Conservation (phyloP, 2,329 filamentous ascomycete species). For the Aquanectria penicillioides region DNA sequence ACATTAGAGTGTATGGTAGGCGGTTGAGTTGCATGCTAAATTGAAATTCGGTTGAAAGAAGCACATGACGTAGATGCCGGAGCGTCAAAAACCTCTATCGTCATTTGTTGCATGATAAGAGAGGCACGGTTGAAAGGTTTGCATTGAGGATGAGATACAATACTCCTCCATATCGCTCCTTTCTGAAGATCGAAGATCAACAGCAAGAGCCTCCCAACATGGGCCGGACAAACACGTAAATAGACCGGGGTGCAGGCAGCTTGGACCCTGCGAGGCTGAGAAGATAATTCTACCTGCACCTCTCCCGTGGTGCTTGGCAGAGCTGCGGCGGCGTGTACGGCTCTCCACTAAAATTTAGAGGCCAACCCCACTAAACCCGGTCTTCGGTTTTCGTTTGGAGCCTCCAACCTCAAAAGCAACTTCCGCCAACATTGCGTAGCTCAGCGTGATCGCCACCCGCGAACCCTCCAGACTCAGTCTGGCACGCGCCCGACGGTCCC, state of each 20-base stretch:
- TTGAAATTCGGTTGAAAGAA: too few species aligned
- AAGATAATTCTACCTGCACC: conserved; percentile 4
- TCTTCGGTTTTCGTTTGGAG: conserved; percentile 15
- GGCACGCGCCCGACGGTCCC: conserved; percentile 1
- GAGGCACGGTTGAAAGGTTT: neutral
- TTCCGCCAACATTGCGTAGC: conserved; percentile 2
- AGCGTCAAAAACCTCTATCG: too few species aligned
- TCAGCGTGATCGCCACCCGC: conserved; percentile 1
- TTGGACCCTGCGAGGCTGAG: conserved; percentile 34
- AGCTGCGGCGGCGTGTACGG: neutral
- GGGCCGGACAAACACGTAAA: neutral
- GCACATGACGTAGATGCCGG: too few species aligned
- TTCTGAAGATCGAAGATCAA: too few species aligned
- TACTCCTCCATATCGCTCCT: too few species aligned
- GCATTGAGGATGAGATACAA: too few species aligned
- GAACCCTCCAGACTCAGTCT: neutral
- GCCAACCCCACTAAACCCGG: conserved; percentile 34
- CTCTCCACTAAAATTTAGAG: conserved; percentile 33
- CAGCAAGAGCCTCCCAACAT: too few species aligned
- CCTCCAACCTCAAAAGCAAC: conserved; percentile 16
- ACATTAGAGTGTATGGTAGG: neutral
- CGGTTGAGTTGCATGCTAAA: neutral
- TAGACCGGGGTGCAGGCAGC: neutral
- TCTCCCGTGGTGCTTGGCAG: neutral
- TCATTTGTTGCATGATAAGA: too few species aligned